These are phyloP conservation scores for Populus nigra DNA, from an alignment of 345 rosid genomes.

Conservation along the genomic window DNA sequence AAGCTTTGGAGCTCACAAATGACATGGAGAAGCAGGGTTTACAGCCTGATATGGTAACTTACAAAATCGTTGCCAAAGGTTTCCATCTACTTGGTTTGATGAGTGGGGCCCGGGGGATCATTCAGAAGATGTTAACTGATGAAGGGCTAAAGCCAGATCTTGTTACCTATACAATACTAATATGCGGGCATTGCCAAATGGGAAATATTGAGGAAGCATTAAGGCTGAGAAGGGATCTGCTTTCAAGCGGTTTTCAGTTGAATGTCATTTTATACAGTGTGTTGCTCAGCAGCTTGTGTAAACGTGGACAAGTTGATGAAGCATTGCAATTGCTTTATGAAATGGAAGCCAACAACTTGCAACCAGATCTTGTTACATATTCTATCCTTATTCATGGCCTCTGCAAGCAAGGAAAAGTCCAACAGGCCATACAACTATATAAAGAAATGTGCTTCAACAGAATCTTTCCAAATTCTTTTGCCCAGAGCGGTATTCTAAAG, in stretches of 20 bases:
- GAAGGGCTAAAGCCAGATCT: constrained; percentile 57
- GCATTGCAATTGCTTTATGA: constrained; percentile 48
- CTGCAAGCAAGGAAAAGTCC: constrained; percentile 65
- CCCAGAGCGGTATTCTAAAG: constrained; percentile 46
- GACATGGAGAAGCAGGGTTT: constrained; percentile 63
- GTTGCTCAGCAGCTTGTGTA: constrained; percentile 66
- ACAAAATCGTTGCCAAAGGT: constrained; percentile 61
- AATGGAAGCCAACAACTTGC: constrained; percentile 49
- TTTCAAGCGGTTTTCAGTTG: constrained; percentile 50
- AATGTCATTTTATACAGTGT: constrained; percentile 44
- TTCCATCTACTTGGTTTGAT: constrained; percentile 52
- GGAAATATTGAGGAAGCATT: constrained; percentile 59
- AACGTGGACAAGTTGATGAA: constrained; percentile 47
- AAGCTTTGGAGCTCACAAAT: constrained; percentile 52
- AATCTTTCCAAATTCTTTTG: constrained; percentile 46
- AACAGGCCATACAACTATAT: constrained; percentile 51
- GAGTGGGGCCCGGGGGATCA: constrained; percentile 42
- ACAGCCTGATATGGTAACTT: constrained; percentile 70
- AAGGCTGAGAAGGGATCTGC: constrained; percentile 50
- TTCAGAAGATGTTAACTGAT: constrained; percentile 40
- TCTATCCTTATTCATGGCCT: constrained; percentile 68
- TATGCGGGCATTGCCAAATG: constrained; percentile 56
- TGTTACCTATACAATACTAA: constrained; percentile 49
- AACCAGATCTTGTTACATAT: constrained; percentile 58
- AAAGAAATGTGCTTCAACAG: constrained; percentile 44